Evolutionary conservation across 441 rosid genomes (phyloP), one percentile per base, ranked within the genome.

Genomic region (Raphanus hybrid): DNA sequence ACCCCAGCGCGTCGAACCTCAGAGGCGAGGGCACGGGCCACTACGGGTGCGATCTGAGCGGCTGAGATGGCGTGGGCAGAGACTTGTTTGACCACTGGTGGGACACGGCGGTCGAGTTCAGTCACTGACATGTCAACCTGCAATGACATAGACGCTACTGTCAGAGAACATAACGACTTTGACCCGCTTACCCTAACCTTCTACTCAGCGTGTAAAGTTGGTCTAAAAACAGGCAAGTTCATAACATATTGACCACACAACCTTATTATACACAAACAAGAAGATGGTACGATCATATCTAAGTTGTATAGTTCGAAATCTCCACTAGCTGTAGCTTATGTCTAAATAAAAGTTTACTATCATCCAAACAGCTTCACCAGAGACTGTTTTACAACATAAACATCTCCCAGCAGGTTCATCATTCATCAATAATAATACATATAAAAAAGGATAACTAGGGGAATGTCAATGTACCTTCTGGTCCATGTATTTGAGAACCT

Each of bases 401-500:
- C 14, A 48, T 12, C 6, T n/a, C 2, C 54, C 5, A 48, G 16
- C 6, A 5, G 16, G 8, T 48, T 48, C 54, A 45, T 45, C 6
- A 3, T 45, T 11, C 14, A 45, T 45, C 15, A 45, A 45, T 14
- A 45, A 4, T 23, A 45, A 45, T 14, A 45, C 4, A 4, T 45
- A 45, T 45, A 12, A 45, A 45, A 14, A 45, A 45, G 4, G 6
- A 45, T 11, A 45, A 12, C 4, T 43, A 43, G 14, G 52, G 14
- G n/a, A 11, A 43, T 43, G 5, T 11, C 1, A 43, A 11, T 26
- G 18, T 26, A 91, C 99, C 96, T 92, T 92, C 73, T 92, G 89
- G 80, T 96, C 99, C 16, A 92, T 87, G 54, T 85, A 91, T 67
- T 89, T 93, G 82, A 96, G 98, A 74, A 91, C 77, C 66, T 86